Evolutionary conservation across 768 basidiomycete genomes (phyloP), one percentile per base, ranked within the genome.

Genomic region (Leccinum obscurum): DNA sequence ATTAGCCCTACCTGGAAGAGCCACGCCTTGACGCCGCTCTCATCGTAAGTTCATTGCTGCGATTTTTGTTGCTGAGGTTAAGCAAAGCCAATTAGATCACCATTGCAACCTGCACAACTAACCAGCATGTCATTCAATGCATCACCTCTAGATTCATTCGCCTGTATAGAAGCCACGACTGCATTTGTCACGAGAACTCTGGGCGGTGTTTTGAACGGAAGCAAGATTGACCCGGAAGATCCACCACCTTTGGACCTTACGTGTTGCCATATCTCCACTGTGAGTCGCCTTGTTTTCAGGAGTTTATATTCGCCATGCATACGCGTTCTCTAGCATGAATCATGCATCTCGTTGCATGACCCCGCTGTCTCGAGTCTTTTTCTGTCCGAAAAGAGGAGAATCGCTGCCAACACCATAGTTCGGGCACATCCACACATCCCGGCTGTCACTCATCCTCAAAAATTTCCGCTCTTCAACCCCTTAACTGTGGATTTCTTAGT

Each of bases 381-480:
- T 52, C 80, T 82, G 58, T 76, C 76, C 55, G 77, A 80, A 56
- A 83, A 83, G 57, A 80, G 82, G 41, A 81, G 77, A 61, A 69
- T 75, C 37, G 64, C 76, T 46, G 62, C 74, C 49, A 76, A 72
- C 41, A 70, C 75, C 11, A 61, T 82, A 60, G 61, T 75, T 30
- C 68, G 69, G 57, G 66, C 76, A 53, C 78, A 87, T 70, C 80
- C 83, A 0, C 79, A 89, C 56, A 85, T 96, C 35, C 81, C 90
- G 0, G 52, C 73, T 10, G 51, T 70, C 3, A 78, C 80, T 0
- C 78, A 85, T 66, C 77, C 81, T 1, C 70, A 72, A 34, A 82
- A 94, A 52, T 98, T 97, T 72, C 92, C 95, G 2, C 80, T 97
- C 4, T 86, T 89, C 74, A 82, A 89, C 64, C 91, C 93, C 0